Evolutionary conservation across 2,329 filamentous ascomycete genomes (phyloP).

Genomic region (Metarhizium humberi): DNA sequence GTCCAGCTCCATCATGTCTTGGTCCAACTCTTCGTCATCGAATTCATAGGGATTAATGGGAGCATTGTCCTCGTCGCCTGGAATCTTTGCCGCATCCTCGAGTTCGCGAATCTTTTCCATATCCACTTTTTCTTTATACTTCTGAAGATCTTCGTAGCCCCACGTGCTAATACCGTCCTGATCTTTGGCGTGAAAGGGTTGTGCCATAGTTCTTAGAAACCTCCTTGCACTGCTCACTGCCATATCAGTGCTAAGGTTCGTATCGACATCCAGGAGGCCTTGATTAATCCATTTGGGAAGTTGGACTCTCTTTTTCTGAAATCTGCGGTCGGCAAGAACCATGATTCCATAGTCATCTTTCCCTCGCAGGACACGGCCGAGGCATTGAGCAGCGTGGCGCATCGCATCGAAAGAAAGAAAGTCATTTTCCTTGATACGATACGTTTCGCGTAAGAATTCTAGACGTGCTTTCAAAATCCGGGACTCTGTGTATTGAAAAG

Average conservation of each 20-base stretch:
- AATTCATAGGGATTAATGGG: constrained; percentile 36
- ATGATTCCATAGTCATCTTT: constrained; percentile 99
- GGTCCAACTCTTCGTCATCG: constrained; percentile 42
- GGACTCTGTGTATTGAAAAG: constrained; percentile 98
- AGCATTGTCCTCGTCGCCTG: constrained; percentile 9
- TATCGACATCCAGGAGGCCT: constrained; percentile 73
- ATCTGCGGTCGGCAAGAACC: constrained; percentile 90
- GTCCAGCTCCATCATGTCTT: constrained; percentile 46
- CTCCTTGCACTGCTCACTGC: constrained; percentile 80
- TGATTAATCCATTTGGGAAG: constrained; percentile 96
- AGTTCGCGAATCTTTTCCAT: constrained; percentile 58
- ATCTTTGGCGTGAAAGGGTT: constrained; percentile 72
- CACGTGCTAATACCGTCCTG: constrained; percentile 92
- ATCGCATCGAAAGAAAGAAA: constrained; percentile 98
- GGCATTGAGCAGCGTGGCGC: constrained; percentile 95
- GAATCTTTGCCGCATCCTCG: constrained; percentile 30
- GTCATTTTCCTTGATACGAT: constrained; percentile 93
- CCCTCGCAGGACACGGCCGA: constrained; percentile 86
- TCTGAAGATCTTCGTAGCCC: constrained; percentile 69
- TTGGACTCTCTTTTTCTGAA: constrained; percentile 83
- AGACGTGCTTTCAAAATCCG: constrained; percentile 91
- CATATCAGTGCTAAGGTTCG: constrained; percentile 92
- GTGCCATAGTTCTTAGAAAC: constrained; percentile 85
- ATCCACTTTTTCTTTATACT: constrained; percentile 67
- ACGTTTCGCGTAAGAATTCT: constrained; percentile 94